Conservation (phyloP, 768 basidiomycete genomes). For the Suillus variegatus region DNA sequence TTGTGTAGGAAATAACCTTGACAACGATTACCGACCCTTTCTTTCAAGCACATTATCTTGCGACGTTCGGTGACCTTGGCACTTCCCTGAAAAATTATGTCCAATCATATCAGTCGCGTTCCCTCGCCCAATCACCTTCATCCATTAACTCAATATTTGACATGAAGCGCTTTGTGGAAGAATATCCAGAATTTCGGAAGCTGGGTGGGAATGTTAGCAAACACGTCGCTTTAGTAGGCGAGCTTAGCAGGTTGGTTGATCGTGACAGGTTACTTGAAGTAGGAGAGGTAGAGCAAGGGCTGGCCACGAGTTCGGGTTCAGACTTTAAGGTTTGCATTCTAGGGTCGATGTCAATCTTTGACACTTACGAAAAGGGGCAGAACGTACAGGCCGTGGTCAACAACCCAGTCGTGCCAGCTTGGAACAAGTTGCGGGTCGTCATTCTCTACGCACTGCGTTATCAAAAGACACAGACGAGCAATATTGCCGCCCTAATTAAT, state of each 20-base stretch:
- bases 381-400: conserved; percentile 79
- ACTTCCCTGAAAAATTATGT: conserved; percentile 91
- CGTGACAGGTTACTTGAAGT: conserved; percentile 84
- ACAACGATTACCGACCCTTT: conserved; percentile 92
- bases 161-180: conserved; percentile 98
- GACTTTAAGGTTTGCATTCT: conserved; percentile 72
- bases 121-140: conserved; percentile 71
- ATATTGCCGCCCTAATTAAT: conserved; percentile 79
- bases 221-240: conserved; percentile 96
- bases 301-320: conserved; percentile 88
- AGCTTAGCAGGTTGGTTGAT: conserved; percentile 88
- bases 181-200: conserved; percentile 96
- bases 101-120: conserved; percentile 85
- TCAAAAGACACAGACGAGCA: conserved; percentile 83
- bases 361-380: conserved; percentile 39
- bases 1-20: conserved; percentile 93
- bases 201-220: conserved; percentile 98
- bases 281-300: conserved; percentile 94
- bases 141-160: conserved; percentile 92
- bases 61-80: conserved; percentile 96
- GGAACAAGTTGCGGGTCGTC: conserved; percentile 87
- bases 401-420: conserved; percentile 63
- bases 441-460: conserved; percentile 94
- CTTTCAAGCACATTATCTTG: conserved; percentile 85
- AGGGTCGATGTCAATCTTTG: background rate